Evolutionary conservation across 2,329 filamentous ascomycete genomes (phyloP).

Genomic region (Botrytis pseudocinerea): DNA sequence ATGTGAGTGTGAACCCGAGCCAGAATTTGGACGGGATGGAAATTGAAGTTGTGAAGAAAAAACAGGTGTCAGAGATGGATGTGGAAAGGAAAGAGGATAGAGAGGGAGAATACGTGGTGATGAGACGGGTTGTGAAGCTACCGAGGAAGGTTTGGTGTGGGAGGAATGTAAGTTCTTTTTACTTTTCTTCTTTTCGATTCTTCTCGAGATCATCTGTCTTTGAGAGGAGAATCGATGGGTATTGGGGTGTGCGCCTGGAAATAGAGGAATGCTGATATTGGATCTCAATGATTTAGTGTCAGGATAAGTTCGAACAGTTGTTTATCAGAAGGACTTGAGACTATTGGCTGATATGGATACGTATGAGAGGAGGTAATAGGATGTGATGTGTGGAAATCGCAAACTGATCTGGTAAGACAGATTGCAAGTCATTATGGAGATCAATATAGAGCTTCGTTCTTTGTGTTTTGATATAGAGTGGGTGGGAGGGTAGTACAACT

Average conservation of each 20-base stretch:
- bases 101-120: conserved; percentile 15
- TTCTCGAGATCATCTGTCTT: neutral
- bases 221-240: neutral
- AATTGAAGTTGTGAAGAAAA: neutral
- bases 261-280: neutral
- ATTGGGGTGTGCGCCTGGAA: too few relatives aligned
- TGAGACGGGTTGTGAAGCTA: conserved; percentile 16
- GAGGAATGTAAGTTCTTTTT: conserved; percentile 20
- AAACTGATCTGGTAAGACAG: neutral
- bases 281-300: neutral
- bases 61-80: neutral
- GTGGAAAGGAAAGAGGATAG: neutral
- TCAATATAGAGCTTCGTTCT: neutral
- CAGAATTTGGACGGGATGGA: neutral
- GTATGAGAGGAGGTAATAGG: neutral
- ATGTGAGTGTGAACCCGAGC: accelerated
- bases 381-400: neutral
- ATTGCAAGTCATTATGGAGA: neutral
- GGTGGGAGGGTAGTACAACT: neutral
- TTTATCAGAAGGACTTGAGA: conserved; percentile 20
- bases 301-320: conserved; percentile 15
- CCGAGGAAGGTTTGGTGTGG: conserved; percentile 22
- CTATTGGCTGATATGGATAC: neutral
- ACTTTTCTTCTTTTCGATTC: too few relatives aligned
- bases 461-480: neutral